phyloP scores from a whole-genome alignment of 257 asterid species.

The Nicotiana tabacum region DNA sequence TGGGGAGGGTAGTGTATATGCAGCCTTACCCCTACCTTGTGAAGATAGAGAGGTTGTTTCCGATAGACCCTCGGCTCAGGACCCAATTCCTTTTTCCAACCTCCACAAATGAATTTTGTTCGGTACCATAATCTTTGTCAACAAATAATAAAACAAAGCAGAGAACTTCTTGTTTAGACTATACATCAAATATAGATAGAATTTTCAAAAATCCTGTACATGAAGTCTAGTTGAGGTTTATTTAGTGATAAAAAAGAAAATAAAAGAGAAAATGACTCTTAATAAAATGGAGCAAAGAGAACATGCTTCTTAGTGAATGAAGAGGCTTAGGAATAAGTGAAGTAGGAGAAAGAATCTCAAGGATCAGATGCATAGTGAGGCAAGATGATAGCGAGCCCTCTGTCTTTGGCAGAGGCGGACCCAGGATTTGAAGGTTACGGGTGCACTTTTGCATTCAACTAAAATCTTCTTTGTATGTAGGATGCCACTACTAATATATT shows the following conservation, averaged over 20 bases:
- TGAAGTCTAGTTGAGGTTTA: background rate
- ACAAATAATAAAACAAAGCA: background rate
- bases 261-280: background rate
- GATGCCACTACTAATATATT: no score
- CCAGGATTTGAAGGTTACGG: no score
- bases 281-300: background rate
- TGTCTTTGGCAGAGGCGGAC: background rate
- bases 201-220: background rate
- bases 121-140: background rate
- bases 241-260: background rate
- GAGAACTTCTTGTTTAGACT: background rate
- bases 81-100: background rate
- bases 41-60: no score
- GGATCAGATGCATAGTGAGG: background rate
- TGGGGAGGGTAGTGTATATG: no score
- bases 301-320: background rate
- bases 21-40: no score
- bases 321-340: background rate
- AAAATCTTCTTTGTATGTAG: no score
- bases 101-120: background rate
- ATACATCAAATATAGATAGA: background rate
- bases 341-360: constrained; percentile 6
- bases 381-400: background rate
- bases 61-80: no score
- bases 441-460: no score